Evolutionary conservation across 495 filamentous ascomycete genomes (phyloP).

Genomic region (Trichoderma asperelloides): DNA sequence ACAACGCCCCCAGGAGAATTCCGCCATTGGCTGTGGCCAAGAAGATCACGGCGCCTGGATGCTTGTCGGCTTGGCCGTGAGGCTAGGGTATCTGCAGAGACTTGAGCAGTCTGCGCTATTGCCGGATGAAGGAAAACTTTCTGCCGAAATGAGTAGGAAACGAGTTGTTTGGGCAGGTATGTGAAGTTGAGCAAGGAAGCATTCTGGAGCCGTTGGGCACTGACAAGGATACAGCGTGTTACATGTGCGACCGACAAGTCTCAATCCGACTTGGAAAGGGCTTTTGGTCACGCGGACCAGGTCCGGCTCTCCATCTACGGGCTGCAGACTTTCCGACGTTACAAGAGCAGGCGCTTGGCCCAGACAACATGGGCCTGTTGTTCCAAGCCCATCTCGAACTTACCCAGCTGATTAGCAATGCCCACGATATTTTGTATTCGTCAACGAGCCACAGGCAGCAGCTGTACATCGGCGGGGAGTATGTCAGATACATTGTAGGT

Average conservation of each 20-base stretch:
- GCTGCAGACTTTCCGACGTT: constrained; percentile 55
- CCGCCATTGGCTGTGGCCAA: constrained; percentile 50
- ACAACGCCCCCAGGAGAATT: constrained; percentile 45
- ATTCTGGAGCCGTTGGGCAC: background rate
- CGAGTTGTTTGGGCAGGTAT: constrained; percentile 49
- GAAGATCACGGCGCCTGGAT: constrained; percentile 62
- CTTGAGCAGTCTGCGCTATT: constrained; percentile 51
- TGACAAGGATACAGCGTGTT: constrained; percentile 28
- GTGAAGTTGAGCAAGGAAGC: constrained; percentile 11
- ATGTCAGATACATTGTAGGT: constrained; percentile 49
- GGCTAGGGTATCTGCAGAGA: constrained; percentile 54
- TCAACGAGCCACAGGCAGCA: constrained; percentile 55
- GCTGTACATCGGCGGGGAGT: constrained; percentile 56
- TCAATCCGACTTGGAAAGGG: constrained; percentile 55
- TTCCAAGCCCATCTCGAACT: constrained; percentile 56
- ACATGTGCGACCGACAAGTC: constrained; percentile 56
- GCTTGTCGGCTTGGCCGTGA: constrained; percentile 55
- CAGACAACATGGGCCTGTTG: constrained; percentile 54
- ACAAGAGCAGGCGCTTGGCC: constrained; percentile 38
- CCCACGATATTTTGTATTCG: constrained; percentile 57
- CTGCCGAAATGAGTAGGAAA: constrained; percentile 39
- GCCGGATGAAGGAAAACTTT: constrained; percentile 36
- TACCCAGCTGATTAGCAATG: constrained; percentile 58
- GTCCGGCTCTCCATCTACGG: constrained; percentile 51
- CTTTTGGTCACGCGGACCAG: constrained; percentile 58